Conservation (phyloP, 1,139 yeast genomes). For the Yamadazyma songkhlaensis region DNA sequence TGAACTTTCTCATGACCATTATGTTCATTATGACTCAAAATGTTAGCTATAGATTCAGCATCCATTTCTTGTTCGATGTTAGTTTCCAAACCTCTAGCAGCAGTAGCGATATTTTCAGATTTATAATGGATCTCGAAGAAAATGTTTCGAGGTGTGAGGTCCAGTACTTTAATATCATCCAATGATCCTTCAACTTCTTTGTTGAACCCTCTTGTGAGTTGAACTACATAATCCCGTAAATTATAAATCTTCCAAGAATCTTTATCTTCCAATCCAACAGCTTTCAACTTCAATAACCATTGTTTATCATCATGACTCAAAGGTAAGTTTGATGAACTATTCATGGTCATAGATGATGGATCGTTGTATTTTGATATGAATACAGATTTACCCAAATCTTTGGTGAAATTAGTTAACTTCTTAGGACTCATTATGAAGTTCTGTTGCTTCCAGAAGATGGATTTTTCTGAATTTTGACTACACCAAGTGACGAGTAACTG, state of each 20-base stretch:
- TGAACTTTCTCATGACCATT: slow-evolving; percentile 1
- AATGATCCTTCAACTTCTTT: slow-evolving; percentile 8
- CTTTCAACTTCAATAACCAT: slow-evolving; percentile 68
- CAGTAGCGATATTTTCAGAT: slow-evolving; percentile 34
- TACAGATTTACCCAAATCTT: slow-evolving; percentile 39
- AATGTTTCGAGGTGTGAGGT: slow-evolving; percentile 54
- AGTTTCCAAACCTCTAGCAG: slow-evolving; percentile 12
- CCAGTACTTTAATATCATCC: slow-evolving; percentile 13
- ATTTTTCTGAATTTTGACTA: slow-evolving; percentile 52
- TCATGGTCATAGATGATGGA: slow-evolving; percentile 3
- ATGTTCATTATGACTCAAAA: neutral
- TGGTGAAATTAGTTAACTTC: slow-evolving; percentile 22
- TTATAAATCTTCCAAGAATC: slow-evolving; percentile 84
- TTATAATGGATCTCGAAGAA: slow-evolving; percentile 61
- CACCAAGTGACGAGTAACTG: slow-evolving; percentile 75
- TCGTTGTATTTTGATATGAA: slow-evolving; percentile 20
- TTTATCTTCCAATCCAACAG: slow-evolving; percentile 65
- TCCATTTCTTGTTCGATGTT: slow-evolving; percentile 7
- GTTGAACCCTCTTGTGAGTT: slow-evolving; percentile 42
- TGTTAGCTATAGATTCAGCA: slow-evolving; percentile 4
- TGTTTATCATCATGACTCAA: slow-evolving; percentile 66
- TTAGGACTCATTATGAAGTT: slow-evolving; percentile 11
- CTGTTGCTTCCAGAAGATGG: slow-evolving; percentile 66
- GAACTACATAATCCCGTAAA: slow-evolving; percentile 63
- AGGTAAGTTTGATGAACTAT: slow-evolving; percentile 14